phyloP scores from a whole-genome alignment of 169 alveolate genomes.

The Cryptosporidium baileyi region DNA sequence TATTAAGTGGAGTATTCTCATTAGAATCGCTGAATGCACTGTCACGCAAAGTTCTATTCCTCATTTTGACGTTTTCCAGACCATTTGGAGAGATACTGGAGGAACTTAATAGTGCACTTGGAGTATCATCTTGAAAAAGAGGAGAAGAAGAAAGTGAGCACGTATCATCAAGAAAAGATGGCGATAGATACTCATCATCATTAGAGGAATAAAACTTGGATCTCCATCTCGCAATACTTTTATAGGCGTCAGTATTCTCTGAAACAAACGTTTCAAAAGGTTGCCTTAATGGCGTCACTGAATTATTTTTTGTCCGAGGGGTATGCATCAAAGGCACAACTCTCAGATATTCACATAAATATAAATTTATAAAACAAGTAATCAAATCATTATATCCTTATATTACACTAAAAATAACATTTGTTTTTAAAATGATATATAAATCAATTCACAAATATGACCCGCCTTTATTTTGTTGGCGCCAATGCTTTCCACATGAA shows the following conservation, averaged over 20 bases:
- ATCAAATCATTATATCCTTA: background rate
- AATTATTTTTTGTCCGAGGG: background rate
- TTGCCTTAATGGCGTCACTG: constrained; percentile 59
- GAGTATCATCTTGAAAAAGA: constrained; percentile 38
- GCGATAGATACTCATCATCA: constrained; percentile 52
- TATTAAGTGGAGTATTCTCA: constrained; percentile 47
- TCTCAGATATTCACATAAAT: background rate
- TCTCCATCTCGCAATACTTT: constrained; percentile 37
- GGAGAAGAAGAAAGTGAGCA: constrained; percentile 54
- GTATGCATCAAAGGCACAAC: constrained; percentile 22
- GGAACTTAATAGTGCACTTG: background rate
- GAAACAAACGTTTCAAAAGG: constrained; percentile 45
- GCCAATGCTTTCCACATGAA: constrained; percentile 34
- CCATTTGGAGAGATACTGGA: constrained; percentile 20
- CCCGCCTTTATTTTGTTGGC: constrained; percentile 1
- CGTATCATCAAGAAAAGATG: constrained; percentile 43
- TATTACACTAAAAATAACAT: too few species aligned
- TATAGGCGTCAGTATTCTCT: background rate
- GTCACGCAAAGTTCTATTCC: background rate
- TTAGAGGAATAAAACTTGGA: constrained; percentile 1
- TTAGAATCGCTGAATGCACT: background rate
- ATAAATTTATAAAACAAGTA: background rate
- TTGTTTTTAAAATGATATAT: too few species aligned
- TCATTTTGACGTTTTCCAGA: too few species aligned
- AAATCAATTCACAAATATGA: too few species aligned